Percentiles rank a stretch among this genome's conserved stretches.
Evolutionary conservation across 2,329 filamentous ascomycete species (phyloP).

Genomic region (Geosmithia flava): DNA sequence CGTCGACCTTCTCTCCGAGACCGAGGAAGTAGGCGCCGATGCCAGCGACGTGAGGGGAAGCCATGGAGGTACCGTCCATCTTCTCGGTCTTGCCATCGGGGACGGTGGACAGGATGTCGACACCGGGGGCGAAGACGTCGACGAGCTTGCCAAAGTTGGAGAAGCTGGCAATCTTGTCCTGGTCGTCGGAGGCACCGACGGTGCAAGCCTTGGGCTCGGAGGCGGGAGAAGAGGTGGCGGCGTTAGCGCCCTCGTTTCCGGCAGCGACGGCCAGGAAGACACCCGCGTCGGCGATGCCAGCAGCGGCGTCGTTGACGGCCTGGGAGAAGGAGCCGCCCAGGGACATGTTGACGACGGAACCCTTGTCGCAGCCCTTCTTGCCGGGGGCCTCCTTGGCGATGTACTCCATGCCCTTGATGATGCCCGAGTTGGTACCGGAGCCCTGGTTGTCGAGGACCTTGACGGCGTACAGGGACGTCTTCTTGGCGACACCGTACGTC

Average conservation of each 20-base stretch:
- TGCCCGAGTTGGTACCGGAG: slow-evolving; percentile 20
- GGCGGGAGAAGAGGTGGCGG: slow-evolving; percentile 31
- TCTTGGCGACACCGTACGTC: slow-evolving; percentile 22
- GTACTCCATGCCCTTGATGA: slow-evolving; percentile 31
- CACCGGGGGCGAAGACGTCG: slow-evolving; percentile 37
- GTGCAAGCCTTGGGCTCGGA: slow-evolving; percentile 36
- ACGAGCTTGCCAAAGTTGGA: slow-evolving; percentile 37
- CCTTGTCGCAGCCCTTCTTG: slow-evolving; percentile 23
- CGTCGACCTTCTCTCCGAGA: slow-evolving; percentile 23
- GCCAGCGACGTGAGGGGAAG: slow-evolving; percentile 49
- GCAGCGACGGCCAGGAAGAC: slow-evolving; percentile 39
- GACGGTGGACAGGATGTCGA: slow-evolving; percentile 29
- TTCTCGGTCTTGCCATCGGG: slow-evolving; percentile 29
- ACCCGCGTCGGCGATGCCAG: slow-evolving; percentile 28
- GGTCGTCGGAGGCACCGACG: slow-evolving; percentile 30
- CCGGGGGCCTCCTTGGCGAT: slow-evolving; percentile 20
- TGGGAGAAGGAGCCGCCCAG: slow-evolving; percentile 30
- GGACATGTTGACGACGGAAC: slow-evolving; percentile 43
- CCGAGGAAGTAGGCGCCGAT: slow-evolving; percentile 49
- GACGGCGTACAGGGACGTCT: slow-evolving; percentile 24
- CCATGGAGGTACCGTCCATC: slow-evolving; percentile 42
- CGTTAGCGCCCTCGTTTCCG: slow-evolving; percentile 36
- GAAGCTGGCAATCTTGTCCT: slow-evolving; percentile 29
- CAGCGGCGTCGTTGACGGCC: slow-evolving; percentile 35
- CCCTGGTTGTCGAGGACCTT: slow-evolving; percentile 28